Conservation (phyloP, 345 rosid genomes). For the Stellera chamaejasme region DNA sequence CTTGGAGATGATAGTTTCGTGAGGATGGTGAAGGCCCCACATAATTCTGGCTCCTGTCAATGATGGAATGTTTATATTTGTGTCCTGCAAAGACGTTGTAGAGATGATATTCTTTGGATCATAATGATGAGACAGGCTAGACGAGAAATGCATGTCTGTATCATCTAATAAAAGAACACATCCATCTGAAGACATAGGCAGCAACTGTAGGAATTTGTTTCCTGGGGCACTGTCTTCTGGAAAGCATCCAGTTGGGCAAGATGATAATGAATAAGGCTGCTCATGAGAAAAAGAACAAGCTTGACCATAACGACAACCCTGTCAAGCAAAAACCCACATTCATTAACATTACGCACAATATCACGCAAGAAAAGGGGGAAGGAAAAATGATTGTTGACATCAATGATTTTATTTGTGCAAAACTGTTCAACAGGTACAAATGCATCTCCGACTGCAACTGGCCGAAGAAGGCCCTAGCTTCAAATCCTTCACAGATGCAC, state of each 20-base stretch:
- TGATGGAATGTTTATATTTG: slow-evolving; percentile 26
- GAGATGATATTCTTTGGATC: slow-evolving; percentile 50
- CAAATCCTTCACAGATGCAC: no score
- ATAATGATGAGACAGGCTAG: slow-evolving; percentile 43
- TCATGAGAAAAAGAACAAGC: slow-evolving; percentile 64
- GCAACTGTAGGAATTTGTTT: slow-evolving; percentile 31
- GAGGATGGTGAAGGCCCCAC: slow-evolving; percentile 68
- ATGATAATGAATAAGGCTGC: slow-evolving; percentile 18
- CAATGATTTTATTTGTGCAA: no score
- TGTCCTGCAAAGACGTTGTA: slow-evolving; percentile 47
- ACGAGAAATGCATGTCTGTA: slow-evolving; percentile 45
- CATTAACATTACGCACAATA: slow-evolving; percentile 14
- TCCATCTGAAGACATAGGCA: slow-evolving; percentile 46
- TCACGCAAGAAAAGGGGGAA: neutral
- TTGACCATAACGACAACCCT: slow-evolving; percentile 90
- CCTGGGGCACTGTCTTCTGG: slow-evolving; percentile 49
- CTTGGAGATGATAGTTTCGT: slow-evolving; percentile 47
- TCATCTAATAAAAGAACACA: slow-evolving; percentile 67
- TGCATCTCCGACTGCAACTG: no score
- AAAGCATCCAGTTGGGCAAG: slow-evolving; percentile 27
- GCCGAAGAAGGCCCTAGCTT: no score
- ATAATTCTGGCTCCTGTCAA: slow-evolving; percentile 41
- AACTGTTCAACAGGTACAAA: no score
- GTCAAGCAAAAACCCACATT: slow-evolving; percentile 15
- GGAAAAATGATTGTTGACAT: no score